phyloP scores from a whole-genome alignment of 2,329 filamentous ascomycete species.

The Ophiostoma ulmi region DNA sequence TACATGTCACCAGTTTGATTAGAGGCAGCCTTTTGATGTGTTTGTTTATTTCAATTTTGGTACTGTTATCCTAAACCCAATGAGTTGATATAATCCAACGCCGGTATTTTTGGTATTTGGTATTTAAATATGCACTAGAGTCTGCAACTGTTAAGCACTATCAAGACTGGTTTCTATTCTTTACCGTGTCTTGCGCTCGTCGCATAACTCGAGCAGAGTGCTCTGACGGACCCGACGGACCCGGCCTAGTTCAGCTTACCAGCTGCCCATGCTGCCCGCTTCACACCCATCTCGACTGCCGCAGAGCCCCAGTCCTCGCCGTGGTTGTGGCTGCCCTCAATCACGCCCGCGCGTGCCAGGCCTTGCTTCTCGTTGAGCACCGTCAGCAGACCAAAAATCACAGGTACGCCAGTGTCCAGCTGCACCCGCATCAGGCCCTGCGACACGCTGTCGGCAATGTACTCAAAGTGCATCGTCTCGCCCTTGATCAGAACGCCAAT shows the following conservation, averaged over 20 bases:
- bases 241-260: slow-evolving; percentile 48
- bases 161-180: not conserved
- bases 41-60: not conserved
- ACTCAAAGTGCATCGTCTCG: slow-evolving; percentile 99
- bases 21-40: not conserved
- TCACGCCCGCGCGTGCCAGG: slow-evolving; percentile 72
- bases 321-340: slow-evolving; percentile 73
- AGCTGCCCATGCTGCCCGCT: slow-evolving; percentile 76
- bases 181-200: not conserved
- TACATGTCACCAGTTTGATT: not conserved
- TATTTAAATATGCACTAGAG: not conserved
- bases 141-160: not conserved
- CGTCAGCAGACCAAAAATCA: slow-evolving; percentile 89
- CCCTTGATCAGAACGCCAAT: slow-evolving; percentile 97
- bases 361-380: slow-evolving; percentile 86
- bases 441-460: slow-evolving; percentile 86
- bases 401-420: slow-evolving; percentile 79
- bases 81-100: slow-evolving; percentile 14
- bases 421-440: slow-evolving; percentile 94
- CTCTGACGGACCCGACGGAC: not conserved
- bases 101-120: not conserved
- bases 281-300: slow-evolving; percentile 88
- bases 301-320: slow-evolving; percentile 94
- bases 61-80: not conserved
- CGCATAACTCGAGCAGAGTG: not conserved